Evolutionary conservation across 140 eudicot genomes (phyloP), one percentile per base, ranked within the genome.

Genomic region (Bidens hawaiensis): DNA sequence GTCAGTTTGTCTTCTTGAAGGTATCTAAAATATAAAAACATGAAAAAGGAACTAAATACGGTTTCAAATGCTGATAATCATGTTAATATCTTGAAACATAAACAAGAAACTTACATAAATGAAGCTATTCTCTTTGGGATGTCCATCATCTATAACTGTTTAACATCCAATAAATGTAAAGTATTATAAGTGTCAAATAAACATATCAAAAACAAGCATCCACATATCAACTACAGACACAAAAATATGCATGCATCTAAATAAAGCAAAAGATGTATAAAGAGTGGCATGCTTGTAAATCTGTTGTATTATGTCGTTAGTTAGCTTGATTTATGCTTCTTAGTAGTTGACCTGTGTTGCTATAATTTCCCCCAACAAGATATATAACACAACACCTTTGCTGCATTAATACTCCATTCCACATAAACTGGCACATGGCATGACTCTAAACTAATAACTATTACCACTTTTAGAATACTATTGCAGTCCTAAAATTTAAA

Each of bases 1-100:
- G 67, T 88, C 99, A 9, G 96, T 85, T 60, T 93, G 99, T 42
- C 99, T 81, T 68, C 94, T 82, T 21, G 95, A 87, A 69, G 99
- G 99, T 70, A 93, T 85, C 99, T 93, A 71, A 50, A 57, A 41
- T 18, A 56, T 54, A 64, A 69, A 41, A 49, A 23, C 24, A 40
- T 16, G 53, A 64, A 52, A 74, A 25, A 19, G 33, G 13, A 40
- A 58, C 65, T 18, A 59, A 38, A 2, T 45, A 31, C 19, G 12
- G 16, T 50, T 66, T 14, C 26, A 17, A 8, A 58, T 56, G 10
- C 43, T 72, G 57, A 48, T 3, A 7, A 26, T 50, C 58, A 4
- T 28, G 16, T 28, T 55, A 28, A n/a, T 9, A 55, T 55, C 62
- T 26, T 3, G 53, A 26, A 36, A 6, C 30, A 61, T n/a, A 48